Conservation (phyloP, 2,329 filamentous ascomycete species). For the Kalmusia sp. region DNA sequence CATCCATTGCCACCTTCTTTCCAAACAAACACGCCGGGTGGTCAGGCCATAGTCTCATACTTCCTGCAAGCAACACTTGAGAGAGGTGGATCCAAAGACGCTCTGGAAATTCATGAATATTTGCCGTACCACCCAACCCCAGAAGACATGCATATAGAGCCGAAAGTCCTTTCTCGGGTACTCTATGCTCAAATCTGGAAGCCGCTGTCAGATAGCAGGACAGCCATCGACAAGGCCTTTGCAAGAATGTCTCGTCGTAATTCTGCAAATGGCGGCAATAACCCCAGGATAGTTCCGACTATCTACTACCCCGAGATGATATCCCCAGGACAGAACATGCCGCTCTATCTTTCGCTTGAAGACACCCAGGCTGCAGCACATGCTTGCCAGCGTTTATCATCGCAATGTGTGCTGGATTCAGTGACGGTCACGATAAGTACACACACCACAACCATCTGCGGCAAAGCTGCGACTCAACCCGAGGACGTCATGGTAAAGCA, state of each 20-base stretch:
- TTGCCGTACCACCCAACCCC: constrained; percentile 36
- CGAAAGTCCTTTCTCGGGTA: constrained; percentile 28
- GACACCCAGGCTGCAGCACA: constrained; percentile 24
- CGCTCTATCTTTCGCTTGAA: constrained; percentile 31
- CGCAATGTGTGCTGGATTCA: constrained; percentile 35
- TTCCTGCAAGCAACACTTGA: constrained; percentile 35
- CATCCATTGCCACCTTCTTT: constrained; percentile 45
- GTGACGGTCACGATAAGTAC: constrained; percentile 39
- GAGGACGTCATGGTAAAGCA: constrained; percentile 40
- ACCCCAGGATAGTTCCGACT: constrained; percentile 39
- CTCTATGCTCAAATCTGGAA: constrained; percentile 40
- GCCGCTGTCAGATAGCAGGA: constrained; percentile 23
- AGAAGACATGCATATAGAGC: constrained; percentile 18
- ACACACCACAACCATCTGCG: constrained; percentile 40
- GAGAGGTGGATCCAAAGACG: constrained; percentile 18
- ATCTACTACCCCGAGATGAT: constrained; percentile 36
- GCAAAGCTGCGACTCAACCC: constrained; percentile 28
- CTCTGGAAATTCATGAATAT: constrained; percentile 28
- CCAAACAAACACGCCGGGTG: constrained; percentile 34
- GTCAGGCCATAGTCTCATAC: constrained; percentile 40
- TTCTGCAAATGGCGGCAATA: constrained; percentile 13
- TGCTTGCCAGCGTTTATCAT: constrained; percentile 13
- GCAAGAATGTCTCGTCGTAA: constrained; percentile 24
- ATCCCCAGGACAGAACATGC: constrained; percentile 42
- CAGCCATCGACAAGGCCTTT: constrained; percentile 29